Base-by-base conservation (phyloP, 148 eudicot genomes). In the Chenopodium quinoa region DNA sequence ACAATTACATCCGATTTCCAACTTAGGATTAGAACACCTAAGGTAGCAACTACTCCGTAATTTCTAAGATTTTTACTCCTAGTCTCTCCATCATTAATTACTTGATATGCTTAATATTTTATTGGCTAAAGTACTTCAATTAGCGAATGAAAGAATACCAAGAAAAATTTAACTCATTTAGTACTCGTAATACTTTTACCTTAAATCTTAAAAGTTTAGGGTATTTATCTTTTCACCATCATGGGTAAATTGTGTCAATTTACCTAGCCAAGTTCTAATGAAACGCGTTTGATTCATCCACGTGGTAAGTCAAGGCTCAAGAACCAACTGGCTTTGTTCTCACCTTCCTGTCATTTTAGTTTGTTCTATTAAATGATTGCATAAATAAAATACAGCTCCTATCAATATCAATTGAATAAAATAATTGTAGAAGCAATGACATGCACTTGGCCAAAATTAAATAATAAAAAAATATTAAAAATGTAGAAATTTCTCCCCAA, bases 401-500 rank as follows among this genome's bases (percentile, higher is more conserved):
- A 23, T 47, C 76, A 73, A 46, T 23, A 47, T 46, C 74, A 48
- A 46, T 3, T 47, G 58, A 48, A 20, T 48, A 73, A 73, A 23
- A 9, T 73, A 73, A 73, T 73, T 9, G 68, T 68, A 58, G 46
- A 76, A 76, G 66, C 48, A 76, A 56, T 60, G 78, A 62, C 67
- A 76, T 56, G 10, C 37, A 60, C 67, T 16, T 56, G 29, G 47
- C 67, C 66, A 29, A 58, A 25, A 7, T 17, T 60, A 14, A 7
- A 1, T 14, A 23, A 23, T 13, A 1, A 46, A 65, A 20, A 4
- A 1, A 47, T 22, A 4, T 5, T 7, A 64, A 47, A 75, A 1
- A 27, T 12, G 72, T 64, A 40, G 29, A 56, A 14, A 1, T 27
- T 54, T n/a, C n/a, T 31, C 1, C 9, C 4, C 3, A 6, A 3